Conservation (phyloP, 2,329 filamentous ascomycete species). For the Epicoccum nigrum region DNA sequence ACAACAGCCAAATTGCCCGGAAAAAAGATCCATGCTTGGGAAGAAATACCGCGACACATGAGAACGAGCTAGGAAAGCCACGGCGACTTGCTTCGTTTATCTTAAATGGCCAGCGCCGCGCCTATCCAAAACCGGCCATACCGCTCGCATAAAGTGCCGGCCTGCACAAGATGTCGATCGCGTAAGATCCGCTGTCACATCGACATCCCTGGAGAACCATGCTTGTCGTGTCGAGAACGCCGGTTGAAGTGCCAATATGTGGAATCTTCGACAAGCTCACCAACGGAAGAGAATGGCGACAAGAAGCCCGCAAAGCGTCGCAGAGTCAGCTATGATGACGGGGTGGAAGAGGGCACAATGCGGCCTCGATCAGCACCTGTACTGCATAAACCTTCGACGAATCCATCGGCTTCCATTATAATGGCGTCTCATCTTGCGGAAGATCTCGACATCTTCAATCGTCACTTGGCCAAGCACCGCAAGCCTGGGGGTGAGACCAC, state of each 20-base stretch:
- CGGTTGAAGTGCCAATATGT: slow-evolving; percentile 47
- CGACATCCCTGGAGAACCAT: slow-evolving; percentile 47
- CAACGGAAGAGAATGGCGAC: slow-evolving; percentile 32
- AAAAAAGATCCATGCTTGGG: slow-evolving; percentile 1
- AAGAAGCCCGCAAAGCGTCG: slow-evolving; percentile 34
- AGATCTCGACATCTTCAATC: slow-evolving; percentile 50
- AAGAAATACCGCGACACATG: slow-evolving; percentile 1
- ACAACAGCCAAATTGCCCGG: slow-evolving; percentile 3
- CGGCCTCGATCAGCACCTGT: slow-evolving; percentile 34
- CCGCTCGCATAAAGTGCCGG: slow-evolving; percentile 52
- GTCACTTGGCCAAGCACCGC: slow-evolving; percentile 46
- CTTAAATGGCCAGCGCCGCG: slow-evolving; percentile 41
- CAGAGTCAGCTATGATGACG: slow-evolving; percentile 34
- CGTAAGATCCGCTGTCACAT: slow-evolving; percentile 52
- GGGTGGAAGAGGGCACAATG: slow-evolving; percentile 21
- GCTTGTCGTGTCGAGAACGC: slow-evolving; percentile 49
- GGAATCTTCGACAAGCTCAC: slow-evolving; percentile 32
- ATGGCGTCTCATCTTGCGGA: slow-evolving; percentile 51
- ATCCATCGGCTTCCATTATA: slow-evolving; percentile 48
- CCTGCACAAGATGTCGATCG: slow-evolving; percentile 49
- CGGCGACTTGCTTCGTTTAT: not conserved
- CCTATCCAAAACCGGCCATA: slow-evolving; percentile 49
- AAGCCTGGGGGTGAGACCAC: slow-evolving; percentile 29
- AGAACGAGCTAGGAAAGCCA: slow-evolving; percentile 4
- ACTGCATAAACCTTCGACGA: slow-evolving; percentile 37